Evolutionary conservation across 306 rosid genomes (phyloP), one percentile per base, ranked within the genome.

Genomic region (Pterocarpus macrocarpus): DNA sequence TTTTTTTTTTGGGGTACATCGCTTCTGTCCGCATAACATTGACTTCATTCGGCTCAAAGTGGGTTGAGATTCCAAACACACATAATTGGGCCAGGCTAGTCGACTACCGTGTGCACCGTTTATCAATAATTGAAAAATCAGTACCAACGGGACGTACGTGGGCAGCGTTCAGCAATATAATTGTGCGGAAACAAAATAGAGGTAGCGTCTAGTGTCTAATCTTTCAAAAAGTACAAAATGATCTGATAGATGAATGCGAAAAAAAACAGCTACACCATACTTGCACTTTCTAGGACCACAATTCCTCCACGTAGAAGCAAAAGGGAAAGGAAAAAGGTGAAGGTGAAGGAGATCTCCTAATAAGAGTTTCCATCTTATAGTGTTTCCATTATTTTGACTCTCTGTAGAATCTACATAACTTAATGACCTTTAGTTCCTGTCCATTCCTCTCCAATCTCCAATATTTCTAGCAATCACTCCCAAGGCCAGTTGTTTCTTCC

Each of bases 281-380:
- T 59, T 45, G 16, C 77, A 52, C 7, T 49, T 61, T 62, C 71
- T 14, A 30, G 79, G 74, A 73, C 79, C 79, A 62, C 71, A 49
- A 15, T 2, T 3, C 9, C 14, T 71, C 16, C 77, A 69, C 83
- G 39, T 52, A 70, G 65, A 80, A 80, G 73, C 62, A 38, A 52
- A 71, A 72, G 55, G 15, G 73, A 28, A 64, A 6, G 58, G 33
- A 52, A 16, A 71, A 36, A 70, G 41, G 17, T n/a, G 5, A 36
- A 70, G 41, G 17, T n/a, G 5, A 64, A 59, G 10, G 34, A 63
- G 66, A 39, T 65, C 10, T 58, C 67, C 30, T 5, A 57, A 45
- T n/a, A 17, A 59, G 50, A 35, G 6, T 35, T 10, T 76, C 62
- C 22, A 33, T 32, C 35, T 49, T 63, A 50, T 10, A 34, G 44